Base-by-base conservation (phyloP, 345 rosid species). In the Raphanus raphanistrum region DNA sequence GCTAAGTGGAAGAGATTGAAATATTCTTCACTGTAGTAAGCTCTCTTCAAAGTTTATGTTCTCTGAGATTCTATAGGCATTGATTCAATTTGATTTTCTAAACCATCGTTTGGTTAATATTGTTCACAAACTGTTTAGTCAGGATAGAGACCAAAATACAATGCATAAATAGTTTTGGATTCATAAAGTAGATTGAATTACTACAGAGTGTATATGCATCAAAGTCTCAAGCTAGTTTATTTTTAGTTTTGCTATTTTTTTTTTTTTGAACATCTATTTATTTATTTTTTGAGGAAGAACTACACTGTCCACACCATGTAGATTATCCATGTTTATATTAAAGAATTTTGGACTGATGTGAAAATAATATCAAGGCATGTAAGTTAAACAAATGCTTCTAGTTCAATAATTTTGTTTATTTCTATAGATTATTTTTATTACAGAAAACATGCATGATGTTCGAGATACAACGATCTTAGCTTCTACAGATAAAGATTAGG, bases 121-220 rank as follows among this genome's bases (percentile, higher is more conserved):
- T 28, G 31, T 28, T 28, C 21, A 21, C 21, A 21, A 21, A 21
- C 21, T 21, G 21, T 21, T 28, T n/a, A 25, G 10, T 50, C 63
- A 33, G 52, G 62, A 8, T 54, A 54, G 45, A 28, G 55, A 50
- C 54, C 21, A 50, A 5, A 6, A 50, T 26, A 65, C 41, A 9
- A 26, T 26, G 57, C 58, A 36, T 55, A 70, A 35, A 35, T 36
- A 7, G 10, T 60, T 71, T 41, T 71, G 71, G 31, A 63, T 57
- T 36, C 2, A 70, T 28, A n/a, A 35, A 78, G 43, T 21, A 72
- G 66, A 64, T 38, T 70, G 75, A 76, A 38, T 28, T 63, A 69
- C 55, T 43, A 57, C 1, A 68, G 66, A 28, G 67, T 77, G 67
- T 77, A 43, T 78, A 45, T 66, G 81, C 73, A 72, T 66, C 77